phyloP scores from a whole-genome alignment of 441 rosid genomes.

The Theobroma grandiflorum region DNA sequence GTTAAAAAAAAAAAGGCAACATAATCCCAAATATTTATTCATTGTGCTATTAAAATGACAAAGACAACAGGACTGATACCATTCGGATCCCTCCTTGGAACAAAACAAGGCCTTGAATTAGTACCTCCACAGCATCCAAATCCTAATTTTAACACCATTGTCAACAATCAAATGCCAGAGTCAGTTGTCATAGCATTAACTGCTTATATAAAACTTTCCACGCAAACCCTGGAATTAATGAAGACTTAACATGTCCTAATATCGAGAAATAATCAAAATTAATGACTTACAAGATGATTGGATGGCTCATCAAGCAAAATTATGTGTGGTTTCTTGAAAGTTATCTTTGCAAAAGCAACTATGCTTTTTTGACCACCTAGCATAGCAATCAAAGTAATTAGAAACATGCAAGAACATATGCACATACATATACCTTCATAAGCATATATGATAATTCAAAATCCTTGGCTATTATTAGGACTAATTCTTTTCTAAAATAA shows the following conservation, averaged over 20 bases:
- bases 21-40: background rate
- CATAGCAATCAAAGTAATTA: constrained; percentile 27
- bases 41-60: background rate
- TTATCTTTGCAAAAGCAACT: constrained; percentile 98
- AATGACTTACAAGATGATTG: constrained; percentile 88
- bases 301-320: constrained; percentile 98
- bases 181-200: background rate
- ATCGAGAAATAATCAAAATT: background rate
- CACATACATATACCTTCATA: background rate
- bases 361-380: constrained; percentile 99
- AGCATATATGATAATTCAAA: background rate
- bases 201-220: background rate
- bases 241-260: background rate
- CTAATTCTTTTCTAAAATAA: background rate
- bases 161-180: constrained; percentile 22
- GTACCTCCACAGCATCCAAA: constrained; percentile 98
- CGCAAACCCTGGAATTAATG: background rate
- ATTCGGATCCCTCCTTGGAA: constrained; percentile 98
- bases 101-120: constrained; percentile 96
- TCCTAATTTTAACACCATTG: constrained; percentile 59
- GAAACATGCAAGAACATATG: background rate
- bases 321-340: constrained; percentile 98
- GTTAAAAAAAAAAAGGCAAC: background rate
- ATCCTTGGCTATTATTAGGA: background rate
- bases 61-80: constrained; percentile 51